Evolutionary conservation across 305 asterid genomes (phyloP).

Genomic region (Fraxinus baroniana): DNA sequence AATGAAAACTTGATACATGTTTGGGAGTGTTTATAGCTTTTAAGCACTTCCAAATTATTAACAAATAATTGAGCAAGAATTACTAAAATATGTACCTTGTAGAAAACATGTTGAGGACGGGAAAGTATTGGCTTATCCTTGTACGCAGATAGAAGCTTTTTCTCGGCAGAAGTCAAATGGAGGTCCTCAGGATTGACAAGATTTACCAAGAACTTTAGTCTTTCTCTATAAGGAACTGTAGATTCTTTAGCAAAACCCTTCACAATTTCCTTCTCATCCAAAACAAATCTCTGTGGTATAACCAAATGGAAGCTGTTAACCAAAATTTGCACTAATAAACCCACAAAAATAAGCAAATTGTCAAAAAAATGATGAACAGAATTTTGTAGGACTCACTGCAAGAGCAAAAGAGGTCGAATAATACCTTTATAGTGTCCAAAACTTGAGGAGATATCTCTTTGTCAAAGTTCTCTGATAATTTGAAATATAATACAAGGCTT

Average conservation of each 20-base stretch:
- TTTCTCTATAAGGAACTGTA: constrained; percentile 68
- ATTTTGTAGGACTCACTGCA: background rate
- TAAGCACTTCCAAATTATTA: background rate
- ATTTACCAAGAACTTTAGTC: constrained; percentile 83
- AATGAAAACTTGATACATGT: background rate
- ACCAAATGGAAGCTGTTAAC: constrained; percentile 4
- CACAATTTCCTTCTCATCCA: constrained; percentile 63
- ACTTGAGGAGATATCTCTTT: constrained; percentile 43
- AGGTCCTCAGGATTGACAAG: constrained; percentile 76
- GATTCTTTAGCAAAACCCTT: constrained; percentile 65
- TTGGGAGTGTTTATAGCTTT: background rate
- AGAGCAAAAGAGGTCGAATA: background rate
- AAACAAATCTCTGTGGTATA: constrained; percentile 52
- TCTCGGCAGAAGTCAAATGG: constrained; percentile 77
- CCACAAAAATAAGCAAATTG: background rate
- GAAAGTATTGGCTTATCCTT: constrained; percentile 93
- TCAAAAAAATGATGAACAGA: background rate
- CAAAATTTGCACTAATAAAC: background rate
- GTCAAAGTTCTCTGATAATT: constrained; percentile 58
- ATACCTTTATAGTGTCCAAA: constrained; percentile 71
- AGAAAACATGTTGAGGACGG: constrained; percentile 86
- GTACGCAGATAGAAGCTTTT: constrained; percentile 76
- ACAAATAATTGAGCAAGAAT: background rate
- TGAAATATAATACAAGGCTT: constrained; percentile 80
- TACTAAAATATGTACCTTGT: constrained; percentile 40